Evolutionary conservation across 345 rosid species (phyloP), one percentile per base, ranked within the genome.

Genomic region (Brassica cretica): DNA sequence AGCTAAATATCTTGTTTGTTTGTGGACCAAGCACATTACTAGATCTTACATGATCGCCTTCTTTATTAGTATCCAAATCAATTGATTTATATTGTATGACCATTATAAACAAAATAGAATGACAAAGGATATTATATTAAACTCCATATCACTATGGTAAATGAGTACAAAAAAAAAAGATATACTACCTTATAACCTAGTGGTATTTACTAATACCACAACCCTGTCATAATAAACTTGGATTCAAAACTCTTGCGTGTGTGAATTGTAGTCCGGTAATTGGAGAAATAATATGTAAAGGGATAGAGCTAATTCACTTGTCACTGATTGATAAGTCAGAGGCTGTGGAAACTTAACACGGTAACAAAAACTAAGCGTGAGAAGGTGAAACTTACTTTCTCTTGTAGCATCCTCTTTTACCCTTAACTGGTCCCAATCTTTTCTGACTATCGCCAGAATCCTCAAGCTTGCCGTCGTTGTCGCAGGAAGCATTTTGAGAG

Each of bases 361-460:
- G n/a, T 12, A 46, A 46, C 55, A 51, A 51, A 51, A 51, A 6
- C 8, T 51, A 51, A 15, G 56, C 19, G 6, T n/a, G 56, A 15
- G 56, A 51, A 51, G 56, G 16, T 51, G 56, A 51, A 65, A 35
- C 85, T 80, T 85, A 91, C 98, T 86, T 88, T 84, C 98, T 88
- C 83, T 90, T 91, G 88, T 94, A 86, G 80, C 87, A 84, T 2
- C 97, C 98, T 67, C 97, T 86, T 77, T 60, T 86, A 25, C 81
- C 88, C 79, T 80, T 84, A 49, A 76, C 9, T 35, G 71, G 67
- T 84, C 56, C 19, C 56, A 51, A 51, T 51, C 7, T 51, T 51
- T 86, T 91, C 76, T 69, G 84, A 77, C 88, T 85, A 75, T 84
- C 84, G 7, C 90, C 86, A 71, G 88, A 90, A 76, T 87, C 88